Evolutionary conservation across 176 grass and related monocot genomes (phyloP), one percentile per base, ranked within the genome.

Genomic region (Poa pratensis): DNA sequence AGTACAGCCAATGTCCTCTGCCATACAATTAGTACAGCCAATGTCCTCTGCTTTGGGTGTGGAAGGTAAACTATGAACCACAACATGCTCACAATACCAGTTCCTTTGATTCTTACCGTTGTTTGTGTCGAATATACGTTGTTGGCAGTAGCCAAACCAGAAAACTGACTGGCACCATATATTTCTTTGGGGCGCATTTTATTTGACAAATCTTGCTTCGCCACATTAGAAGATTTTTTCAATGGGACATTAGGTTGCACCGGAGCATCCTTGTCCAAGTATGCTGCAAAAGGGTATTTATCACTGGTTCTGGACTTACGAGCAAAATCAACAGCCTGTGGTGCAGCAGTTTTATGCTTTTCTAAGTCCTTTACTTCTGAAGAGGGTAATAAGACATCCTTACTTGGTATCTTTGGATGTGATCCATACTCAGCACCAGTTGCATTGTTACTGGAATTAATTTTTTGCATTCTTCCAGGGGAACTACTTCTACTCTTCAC

Each of bases 291-390:
- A 78, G 60, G 75, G 48, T 76, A 84, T 50, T 52, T 76, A 84
- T 90, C 79, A n/a, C 37, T 83, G 62, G 69, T 67, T 78, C 68
- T 65, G 59, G 67, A 84, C 43, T 83, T 92, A 30, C 45, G 82
- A 68, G 55, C 9, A 76, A 79, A 52, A 70, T 84, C 62, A 64
- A 27, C 40, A 58, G 65, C 69, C 61, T 77, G 72, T 2, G 32
- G 35, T n/a, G 19, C 39, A 42, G 67, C 70, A 83, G 46, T 37
- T 86, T 86, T 87, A 75, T 81, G 80, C 57, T 83, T 83, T 45
- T 83, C 87, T 59, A 94, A 84, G 45, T 90, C 77, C 40, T 87
- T 92, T 75, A 70, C 53, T 69, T 91, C 92, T 39, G 51, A 77
- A 20, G 87, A 82, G 64, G 71, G 76, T 46, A 83, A 83, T 76